A percentile compares a stretch with the other conserved stretches of the same genome.
phyloP scores from a whole-genome alignment of 2,329 filamentous ascomycete species.

The Diaporthe nobilis region DNA sequence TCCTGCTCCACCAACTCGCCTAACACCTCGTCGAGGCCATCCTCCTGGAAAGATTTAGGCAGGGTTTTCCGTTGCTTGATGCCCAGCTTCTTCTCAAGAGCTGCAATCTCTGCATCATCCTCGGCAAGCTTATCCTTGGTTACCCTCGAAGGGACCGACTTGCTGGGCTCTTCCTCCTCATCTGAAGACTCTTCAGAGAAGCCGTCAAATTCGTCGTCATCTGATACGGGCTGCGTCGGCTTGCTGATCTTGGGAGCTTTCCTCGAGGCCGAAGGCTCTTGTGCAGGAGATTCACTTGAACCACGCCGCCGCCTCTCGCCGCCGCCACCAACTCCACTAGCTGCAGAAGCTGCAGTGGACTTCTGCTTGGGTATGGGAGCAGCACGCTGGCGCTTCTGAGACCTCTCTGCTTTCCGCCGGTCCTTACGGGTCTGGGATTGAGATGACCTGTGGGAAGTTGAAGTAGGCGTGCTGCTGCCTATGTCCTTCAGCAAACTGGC shows the following conservation, averaged over 20 bases:
- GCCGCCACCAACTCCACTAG: neutral
- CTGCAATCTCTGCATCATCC: slow-evolving; percentile 91
- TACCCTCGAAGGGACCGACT: slow-evolving; percentile 48
- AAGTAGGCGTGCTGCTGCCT: slow-evolving; percentile 44
- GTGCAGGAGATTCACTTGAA: slow-evolving; percentile 5
- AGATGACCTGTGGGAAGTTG: slow-evolving; percentile 38
- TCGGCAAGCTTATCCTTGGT: slow-evolving; percentile 77
- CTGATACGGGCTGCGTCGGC: slow-evolving; percentile 43
- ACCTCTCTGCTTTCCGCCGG: slow-evolving; percentile 75
- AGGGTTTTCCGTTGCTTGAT: slow-evolving; percentile 83
- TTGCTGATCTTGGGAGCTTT: slow-evolving; percentile 22
- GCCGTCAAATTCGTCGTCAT: slow-evolving; percentile 44
- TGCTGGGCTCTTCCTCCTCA: slow-evolving; percentile 46
- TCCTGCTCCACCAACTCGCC: slow-evolving; percentile 74
- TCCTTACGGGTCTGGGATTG: slow-evolving; percentile 68
- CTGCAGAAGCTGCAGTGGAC: neutral
- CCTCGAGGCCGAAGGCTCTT: neutral
- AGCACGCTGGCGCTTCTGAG: slow-evolving; percentile 63
- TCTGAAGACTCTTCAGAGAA: slow-evolving; percentile 42
- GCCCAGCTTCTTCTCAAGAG: slow-evolving; percentile 89
- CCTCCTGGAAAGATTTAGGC: slow-evolving; percentile 81
- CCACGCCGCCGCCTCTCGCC: neutral
- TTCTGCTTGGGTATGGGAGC: slow-evolving; percentile 38
- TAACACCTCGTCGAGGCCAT: slow-evolving; percentile 85
- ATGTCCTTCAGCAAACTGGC: slow-evolving; percentile 60